These are phyloP conservation scores for Bauhinia variegata DNA, from an alignment of 306 rosid genomes.

Conservation along the genomic window DNA sequence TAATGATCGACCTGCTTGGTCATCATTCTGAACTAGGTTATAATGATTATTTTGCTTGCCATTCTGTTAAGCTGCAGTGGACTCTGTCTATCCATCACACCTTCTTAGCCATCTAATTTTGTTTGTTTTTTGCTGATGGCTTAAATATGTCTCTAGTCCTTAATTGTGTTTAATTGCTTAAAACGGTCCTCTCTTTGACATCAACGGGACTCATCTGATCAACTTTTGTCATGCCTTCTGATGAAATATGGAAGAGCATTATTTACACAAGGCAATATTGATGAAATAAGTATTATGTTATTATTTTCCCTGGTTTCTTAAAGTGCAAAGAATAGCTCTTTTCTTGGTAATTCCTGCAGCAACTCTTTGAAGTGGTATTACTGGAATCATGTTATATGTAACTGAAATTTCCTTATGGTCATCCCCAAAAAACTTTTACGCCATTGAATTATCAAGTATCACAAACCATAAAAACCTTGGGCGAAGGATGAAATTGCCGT, in stretches of 20 bases:
- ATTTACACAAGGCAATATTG: not conserved
- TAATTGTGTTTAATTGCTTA: not conserved
- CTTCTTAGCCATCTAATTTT: not conserved
- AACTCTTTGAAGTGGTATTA: not conserved
- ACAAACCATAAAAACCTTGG: not conserved
- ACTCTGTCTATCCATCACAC: not conserved
- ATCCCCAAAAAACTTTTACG: not conserved
- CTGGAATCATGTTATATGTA: constrained; percentile 7
- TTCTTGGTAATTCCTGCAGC: not conserved
- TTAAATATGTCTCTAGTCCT: not conserved
- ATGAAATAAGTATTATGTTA: not conserved
- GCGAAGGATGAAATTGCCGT: constrained; percentile 10
- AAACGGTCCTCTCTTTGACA: constrained; percentile 6
- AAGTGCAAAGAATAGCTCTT: not conserved
- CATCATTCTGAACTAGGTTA: not conserved
- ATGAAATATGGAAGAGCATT: not conserved
- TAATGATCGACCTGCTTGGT: not conserved
- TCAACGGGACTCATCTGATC: constrained; percentile 1
- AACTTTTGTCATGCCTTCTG: too few relatives aligned
- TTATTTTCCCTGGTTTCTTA: not conserved
- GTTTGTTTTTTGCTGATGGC: not conserved
- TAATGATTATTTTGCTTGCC: not conserved
- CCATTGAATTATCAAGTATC: constrained; percentile 22
- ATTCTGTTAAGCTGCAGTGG: not conserved
- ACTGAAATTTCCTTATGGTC: constrained; percentile 12